Conservation (phyloP, 345 rosid species). For the Populus deltoides region DNA sequence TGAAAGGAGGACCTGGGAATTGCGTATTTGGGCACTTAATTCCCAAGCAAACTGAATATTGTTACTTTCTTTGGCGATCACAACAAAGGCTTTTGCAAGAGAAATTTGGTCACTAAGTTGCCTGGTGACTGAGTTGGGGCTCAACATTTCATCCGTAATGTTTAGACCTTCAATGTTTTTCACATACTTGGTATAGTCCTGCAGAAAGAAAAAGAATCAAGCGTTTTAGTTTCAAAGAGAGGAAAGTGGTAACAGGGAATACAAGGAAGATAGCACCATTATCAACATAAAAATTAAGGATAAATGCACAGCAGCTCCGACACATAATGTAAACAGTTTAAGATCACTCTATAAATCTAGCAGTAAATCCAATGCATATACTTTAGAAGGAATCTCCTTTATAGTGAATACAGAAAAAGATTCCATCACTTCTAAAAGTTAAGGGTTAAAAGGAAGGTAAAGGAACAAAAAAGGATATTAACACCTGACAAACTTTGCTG, state of each 20-base stretch:
- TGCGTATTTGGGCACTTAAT: constrained; percentile 89
- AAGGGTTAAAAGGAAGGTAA: background rate
- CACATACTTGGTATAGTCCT: constrained; percentile 51
- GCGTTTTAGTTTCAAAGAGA: background rate
- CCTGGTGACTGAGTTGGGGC: constrained; percentile 68
- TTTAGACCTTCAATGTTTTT: constrained; percentile 60
- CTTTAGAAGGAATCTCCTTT: background rate
- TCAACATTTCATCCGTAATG: constrained; percentile 82
- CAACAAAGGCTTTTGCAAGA: constrained; percentile 87
- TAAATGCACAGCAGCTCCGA: background rate
- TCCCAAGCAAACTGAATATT: constrained; percentile 97
- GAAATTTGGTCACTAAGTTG: constrained; percentile 85
- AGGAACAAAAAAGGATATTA: background rate
- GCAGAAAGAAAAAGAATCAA: constrained; percentile 14
- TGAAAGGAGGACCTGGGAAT: constrained; percentile 74
- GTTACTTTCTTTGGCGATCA: constrained; percentile 89
- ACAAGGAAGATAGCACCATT: background rate
- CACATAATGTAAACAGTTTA: background rate
- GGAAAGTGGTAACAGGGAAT: background rate
- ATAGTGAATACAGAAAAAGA: background rate
- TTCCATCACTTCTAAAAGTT: background rate
- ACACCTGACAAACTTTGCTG: background rate
- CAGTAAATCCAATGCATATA: background rate
- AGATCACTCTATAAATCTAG: background rate
- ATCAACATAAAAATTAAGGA: background rate